Evolutionary conservation across 73 alveolate genomes (phyloP).

Genomic region (Paramecium tetraurelia): DNA sequence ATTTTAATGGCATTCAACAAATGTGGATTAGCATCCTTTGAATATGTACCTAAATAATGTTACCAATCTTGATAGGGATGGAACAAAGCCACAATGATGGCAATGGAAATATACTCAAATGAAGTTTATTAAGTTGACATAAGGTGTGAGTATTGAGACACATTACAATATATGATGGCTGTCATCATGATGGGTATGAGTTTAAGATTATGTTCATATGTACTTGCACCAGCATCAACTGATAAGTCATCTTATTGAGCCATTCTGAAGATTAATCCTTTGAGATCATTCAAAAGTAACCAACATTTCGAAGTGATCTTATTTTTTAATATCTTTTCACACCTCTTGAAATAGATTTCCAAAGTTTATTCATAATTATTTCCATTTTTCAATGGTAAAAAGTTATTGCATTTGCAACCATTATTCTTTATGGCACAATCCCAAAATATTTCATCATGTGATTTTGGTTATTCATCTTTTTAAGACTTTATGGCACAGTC

Average conservation of each 20-base stretch:
- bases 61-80: constrained; percentile 8
- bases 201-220: background rate
- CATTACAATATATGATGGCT: background rate
- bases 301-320: background rate
- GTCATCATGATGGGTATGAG: background rate
- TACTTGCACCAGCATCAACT: constrained; percentile 27
- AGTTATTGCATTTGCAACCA: constrained; percentile 12
- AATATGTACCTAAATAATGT: background rate
- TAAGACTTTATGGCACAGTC: background rate
- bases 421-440: constrained; percentile 6
- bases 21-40: background rate
- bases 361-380: background rate
- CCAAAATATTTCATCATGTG: constrained; percentile 25
- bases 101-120: background rate
- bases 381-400: background rate
- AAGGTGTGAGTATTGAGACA: background rate
- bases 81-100: background rate
- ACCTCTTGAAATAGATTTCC: background rate
- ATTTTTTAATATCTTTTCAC: constrained; percentile 1
- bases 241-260: constrained; percentile 23
- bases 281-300: constrained; percentile 23
- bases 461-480: constrained; percentile 29
- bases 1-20: background rate
- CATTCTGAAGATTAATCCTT: constrained; percentile 38
- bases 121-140: background rate